Base-by-base conservation (phyloP, 192 early-diverging fungal species). In the Mortierella antarctica region DNA sequence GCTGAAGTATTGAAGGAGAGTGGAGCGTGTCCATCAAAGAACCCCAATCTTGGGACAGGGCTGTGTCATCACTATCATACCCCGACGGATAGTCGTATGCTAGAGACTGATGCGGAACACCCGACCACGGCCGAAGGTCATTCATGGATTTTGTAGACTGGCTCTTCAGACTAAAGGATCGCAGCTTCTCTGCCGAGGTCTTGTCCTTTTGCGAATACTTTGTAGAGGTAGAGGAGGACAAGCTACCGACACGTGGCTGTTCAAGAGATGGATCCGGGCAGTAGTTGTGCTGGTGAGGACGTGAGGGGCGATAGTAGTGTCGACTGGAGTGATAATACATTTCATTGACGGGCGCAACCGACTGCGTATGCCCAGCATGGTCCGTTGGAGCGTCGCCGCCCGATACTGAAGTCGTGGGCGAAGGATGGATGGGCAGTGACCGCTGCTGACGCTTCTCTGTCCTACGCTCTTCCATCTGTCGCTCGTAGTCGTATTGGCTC, bases 11-110 rank as follows among this genome's bases (percentile, higher is more conserved):
- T 18, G 60, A 40, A 12, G 77, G 77, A 12, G 77, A 80, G 31
- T 71, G 52, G 3, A 80, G 58, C 0, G 77, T 80, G 42, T 80
- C 77, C 77, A 72, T 72, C 53, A 80, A 66, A 2, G 77, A 80
- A 9, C 72, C 77, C 64, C 70, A 71, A 1, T 70, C 77, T 20
- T 57, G 77, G 12, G 70, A 68, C 12, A 65, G 62, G 17, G 66
- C 23, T 0, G 70, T 80, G 14, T 80, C 77, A 11, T 80, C 77
- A n/a, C 77, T 71, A n/a, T 76, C 74, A 44, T 68, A 67, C 0
- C 70, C 77, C 5, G 45, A 67, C 11, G 59, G 48, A 7, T 72
- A 51, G 9, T 80, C 65, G 51, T 56, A 53, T 1, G 58, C 63
- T 7, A 65, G 70, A 4, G 77, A 67, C 41, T 67, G 77, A 18